Conservation (phyloP, 441 rosid species). For the Syzygium malaccense region DNA sequence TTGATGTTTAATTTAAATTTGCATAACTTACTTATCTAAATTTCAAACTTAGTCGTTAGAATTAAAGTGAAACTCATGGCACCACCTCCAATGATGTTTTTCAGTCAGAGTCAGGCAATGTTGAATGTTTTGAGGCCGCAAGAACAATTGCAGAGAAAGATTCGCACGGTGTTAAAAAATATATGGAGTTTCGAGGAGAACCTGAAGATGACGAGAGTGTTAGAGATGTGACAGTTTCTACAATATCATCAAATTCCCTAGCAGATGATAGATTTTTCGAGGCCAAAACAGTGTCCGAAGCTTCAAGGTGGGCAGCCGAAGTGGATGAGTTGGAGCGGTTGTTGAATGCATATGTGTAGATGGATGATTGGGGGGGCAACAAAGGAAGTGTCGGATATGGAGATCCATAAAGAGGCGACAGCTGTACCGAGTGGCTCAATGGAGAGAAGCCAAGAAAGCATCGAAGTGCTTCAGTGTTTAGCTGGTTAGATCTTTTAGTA, state of each 20-base stretch:
- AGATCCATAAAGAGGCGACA: no score
- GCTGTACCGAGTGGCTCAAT: background rate
- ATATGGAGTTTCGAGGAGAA: background rate
- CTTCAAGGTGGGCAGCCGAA: background rate
- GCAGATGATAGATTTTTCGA: background rate
- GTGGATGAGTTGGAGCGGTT: background rate
- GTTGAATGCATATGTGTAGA: background rate
- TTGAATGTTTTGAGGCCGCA: background rate
- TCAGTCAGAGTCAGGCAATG: background rate
- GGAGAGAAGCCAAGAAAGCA: background rate
- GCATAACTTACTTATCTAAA: background rate
- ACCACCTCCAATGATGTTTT: background rate
- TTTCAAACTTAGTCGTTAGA: no score
- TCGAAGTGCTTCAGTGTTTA: background rate
- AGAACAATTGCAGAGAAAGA: background rate
- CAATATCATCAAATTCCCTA: background rate
- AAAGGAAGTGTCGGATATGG: background rate
- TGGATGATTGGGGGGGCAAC: background rate
- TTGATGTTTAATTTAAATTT: no score
- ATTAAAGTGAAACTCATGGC: background rate
- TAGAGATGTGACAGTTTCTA: background rate
- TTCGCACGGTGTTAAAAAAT: background rate
- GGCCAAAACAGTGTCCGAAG: background rate
- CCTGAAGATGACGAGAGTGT: background rate
- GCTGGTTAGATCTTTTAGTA: background rate